Percentiles rank a stretch among this genome's conserved stretches.
phyloP scores from a whole-genome alignment of 306 rosid genomes.

The Echinosophora koreensis region DNA sequence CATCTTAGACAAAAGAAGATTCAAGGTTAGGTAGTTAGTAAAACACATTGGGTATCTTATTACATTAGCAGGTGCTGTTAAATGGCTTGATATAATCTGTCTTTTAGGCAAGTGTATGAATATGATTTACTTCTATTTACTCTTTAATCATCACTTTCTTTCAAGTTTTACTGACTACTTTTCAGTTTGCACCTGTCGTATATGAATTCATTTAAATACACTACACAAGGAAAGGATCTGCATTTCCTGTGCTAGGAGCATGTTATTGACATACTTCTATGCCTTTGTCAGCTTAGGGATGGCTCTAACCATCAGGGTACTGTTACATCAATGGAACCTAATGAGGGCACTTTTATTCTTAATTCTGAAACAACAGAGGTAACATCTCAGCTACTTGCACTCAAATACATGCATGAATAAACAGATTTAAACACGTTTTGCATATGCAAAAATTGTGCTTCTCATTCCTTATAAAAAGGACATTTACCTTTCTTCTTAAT shows the following conservation, averaged over 20 bases:
- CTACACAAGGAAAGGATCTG: background rate
- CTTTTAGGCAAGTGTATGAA: background rate
- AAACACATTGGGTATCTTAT: background rate
- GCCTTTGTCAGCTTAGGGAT: constrained; percentile 74
- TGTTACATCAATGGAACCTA: constrained; percentile 96
- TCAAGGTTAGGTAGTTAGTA: background rate
- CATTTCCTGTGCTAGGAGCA: background rate
- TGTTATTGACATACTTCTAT: constrained; percentile 40
- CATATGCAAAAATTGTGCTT: background rate
- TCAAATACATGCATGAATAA: background rate
- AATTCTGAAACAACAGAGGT: constrained; percentile 84
- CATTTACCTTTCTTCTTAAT: background rate
- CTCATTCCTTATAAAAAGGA: constrained; percentile 2
- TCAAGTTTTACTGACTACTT: background rate
- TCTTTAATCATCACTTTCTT: background rate
- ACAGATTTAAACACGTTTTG: background rate
- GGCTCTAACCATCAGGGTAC: constrained; percentile 92
- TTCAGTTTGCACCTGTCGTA: background rate
- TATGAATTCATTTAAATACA: background rate
- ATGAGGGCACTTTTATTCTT: constrained; percentile 85
- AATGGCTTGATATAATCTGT: background rate
- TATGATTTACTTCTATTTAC: constrained; percentile 9
- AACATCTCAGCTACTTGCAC: constrained; percentile 15
- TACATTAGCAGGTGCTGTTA: background rate
- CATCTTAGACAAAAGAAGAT: background rate